Percentiles rank a stretch among this genome's conserved stretches.
Conservation (phyloP, 805 yeast genomes). For the Blastobotrys chiropterorum region DNA sequence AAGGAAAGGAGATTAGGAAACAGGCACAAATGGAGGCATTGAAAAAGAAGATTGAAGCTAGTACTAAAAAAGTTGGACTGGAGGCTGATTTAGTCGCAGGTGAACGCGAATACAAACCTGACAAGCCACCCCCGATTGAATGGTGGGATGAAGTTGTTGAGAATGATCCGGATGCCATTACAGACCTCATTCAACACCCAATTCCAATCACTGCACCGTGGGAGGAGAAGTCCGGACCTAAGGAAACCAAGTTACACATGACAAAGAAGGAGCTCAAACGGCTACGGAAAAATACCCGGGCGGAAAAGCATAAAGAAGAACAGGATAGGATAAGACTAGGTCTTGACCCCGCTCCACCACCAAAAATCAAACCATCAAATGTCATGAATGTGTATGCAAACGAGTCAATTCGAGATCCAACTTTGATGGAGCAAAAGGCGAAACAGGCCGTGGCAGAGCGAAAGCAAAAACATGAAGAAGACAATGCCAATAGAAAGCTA, state of each 20-base stretch:
- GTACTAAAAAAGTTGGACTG: not conserved
- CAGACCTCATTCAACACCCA: slow-evolving; percentile 80
- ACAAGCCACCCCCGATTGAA: slow-evolving; percentile 59
- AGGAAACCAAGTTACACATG: slow-evolving; percentile 46
- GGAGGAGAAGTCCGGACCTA: slow-evolving; percentile 38
- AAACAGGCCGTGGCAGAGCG: slow-evolving; percentile 62
- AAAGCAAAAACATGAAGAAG: slow-evolving; percentile 47
- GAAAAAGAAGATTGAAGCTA: slow-evolving; percentile 29
- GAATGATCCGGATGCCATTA: slow-evolving; percentile 42
- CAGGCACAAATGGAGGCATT: slow-evolving; percentile 34
- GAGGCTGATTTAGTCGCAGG: slow-evolving; percentile 40
- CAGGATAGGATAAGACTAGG: slow-evolving; percentile 80
- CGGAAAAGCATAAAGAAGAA: slow-evolving; percentile 54
- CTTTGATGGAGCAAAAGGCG: slow-evolving; percentile 72
- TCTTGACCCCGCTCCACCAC: slow-evolving; percentile 78
- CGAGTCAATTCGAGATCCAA: slow-evolving; percentile 84
- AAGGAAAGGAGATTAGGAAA: slow-evolving; percentile 46
- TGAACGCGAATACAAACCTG: slow-evolving; percentile 48
- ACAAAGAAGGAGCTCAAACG: slow-evolving; percentile 75
- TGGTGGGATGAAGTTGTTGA: slow-evolving; percentile 70
- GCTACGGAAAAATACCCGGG: slow-evolving; percentile 63
- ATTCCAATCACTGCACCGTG: slow-evolving; percentile 56
- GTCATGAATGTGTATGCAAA: slow-evolving; percentile 81
- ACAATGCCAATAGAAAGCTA: slow-evolving; percentile 57
- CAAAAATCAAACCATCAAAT: slow-evolving; percentile 79